Conservation (phyloP, 2,329 filamentous ascomycete species). For the Didymella lethalis region DNA sequence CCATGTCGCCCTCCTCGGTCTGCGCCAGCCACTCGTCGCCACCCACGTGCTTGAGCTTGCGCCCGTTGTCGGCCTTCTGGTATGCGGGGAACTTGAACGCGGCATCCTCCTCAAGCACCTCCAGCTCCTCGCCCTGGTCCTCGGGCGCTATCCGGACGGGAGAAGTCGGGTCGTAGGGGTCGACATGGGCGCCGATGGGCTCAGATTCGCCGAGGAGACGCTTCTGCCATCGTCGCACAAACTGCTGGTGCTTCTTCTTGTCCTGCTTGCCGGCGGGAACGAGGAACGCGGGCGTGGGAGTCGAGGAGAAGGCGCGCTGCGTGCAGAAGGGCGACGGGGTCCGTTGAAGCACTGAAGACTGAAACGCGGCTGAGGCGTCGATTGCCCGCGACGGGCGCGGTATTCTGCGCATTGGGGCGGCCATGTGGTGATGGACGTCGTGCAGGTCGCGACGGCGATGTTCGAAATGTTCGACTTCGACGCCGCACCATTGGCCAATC, state of each 20-base stretch:
- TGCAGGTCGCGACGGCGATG: slow-evolving; percentile 18
- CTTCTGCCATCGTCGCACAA: slow-evolving; percentile 49
- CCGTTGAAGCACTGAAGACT: slow-evolving; percentile 26
- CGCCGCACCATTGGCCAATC: slow-evolving; percentile 34
- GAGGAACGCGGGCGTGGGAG: slow-evolving; percentile 35
- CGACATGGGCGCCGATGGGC: slow-evolving; percentile 49
- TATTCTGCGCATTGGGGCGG: slow-evolving; percentile 50
- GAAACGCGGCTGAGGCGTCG: slow-evolving; percentile 30
- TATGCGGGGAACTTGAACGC: slow-evolving; percentile 14
- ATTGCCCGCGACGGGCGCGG: slow-evolving; percentile 46
- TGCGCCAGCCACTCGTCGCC: slow-evolving; percentile 54
- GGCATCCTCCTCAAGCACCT: slow-evolving; percentile 41
- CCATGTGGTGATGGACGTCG: slow-evolving; percentile 31
- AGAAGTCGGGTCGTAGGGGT: slow-evolving; percentile 48
- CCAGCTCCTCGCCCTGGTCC: slow-evolving; percentile 46
- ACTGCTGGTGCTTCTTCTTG: slow-evolving; percentile 48
- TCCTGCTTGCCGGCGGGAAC: slow-evolving; percentile 40
- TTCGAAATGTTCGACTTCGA: slow-evolving; percentile 28
- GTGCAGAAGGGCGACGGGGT: slow-evolving; percentile 27
- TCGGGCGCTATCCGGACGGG: slow-evolving; percentile 48
- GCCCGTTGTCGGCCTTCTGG: slow-evolving; percentile 19
- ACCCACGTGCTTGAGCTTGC: slow-evolving; percentile 63
- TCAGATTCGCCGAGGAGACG: slow-evolving; percentile 47
- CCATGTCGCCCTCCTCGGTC: slow-evolving; percentile 40
- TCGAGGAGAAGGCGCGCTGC: slow-evolving; percentile 43